Base-by-base conservation (phyloP, 345 rosid genomes). In the Eucalyptus victrix region DNA sequence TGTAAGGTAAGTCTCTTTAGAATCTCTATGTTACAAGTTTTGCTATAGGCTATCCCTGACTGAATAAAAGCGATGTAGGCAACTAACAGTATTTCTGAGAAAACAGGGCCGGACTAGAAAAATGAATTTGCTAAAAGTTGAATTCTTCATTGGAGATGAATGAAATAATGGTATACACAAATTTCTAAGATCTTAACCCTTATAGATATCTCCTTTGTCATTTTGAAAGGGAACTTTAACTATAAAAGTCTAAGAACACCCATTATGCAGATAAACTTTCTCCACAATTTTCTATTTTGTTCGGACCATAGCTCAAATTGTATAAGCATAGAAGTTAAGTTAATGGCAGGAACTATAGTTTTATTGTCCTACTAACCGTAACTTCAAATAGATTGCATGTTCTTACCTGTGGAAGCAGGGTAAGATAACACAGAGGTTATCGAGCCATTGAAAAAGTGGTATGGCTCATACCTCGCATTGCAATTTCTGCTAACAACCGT, bases 401-500 rank as follows among this genome's bases (percentile, higher is more conserved):
- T 12, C 88, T 89, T 23, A 91, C 94, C 94, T 88, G 42, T 42
- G 32, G 89, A 54, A 67, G 85, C 32, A 4, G 88, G 65, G 83
- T 87, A 89, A 17, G 88, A 86, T 49, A 91, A 23, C 24, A 16
- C 28, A 16, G 51, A 87, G 42, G 69, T 89, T 30, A 32, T 89
- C 2, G 94, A 89, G 34, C 88, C 89, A 76, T 88, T 92, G 50
- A 92, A 94, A 76, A 91, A 94, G 19, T 11, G 86, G 60, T 87
- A 51, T 3, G 88, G 26, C 87, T 94, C 89, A 81, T 90, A 92
- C 86, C 95, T 91, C 58, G 87, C 87, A 34, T 92, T 90, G 54
- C 94, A 94, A 60, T 83, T 88, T 87, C 87, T 87, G 89, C 91
- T 88, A 49, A 94, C 60, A 62, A 94, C 50, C 16, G 80, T 86